Evolutionary conservation across 2,329 filamentous ascomycete genomes (phyloP), one percentile per base, ranked within the genome.

Genomic region (Coniochaeta pulveracea): DNA sequence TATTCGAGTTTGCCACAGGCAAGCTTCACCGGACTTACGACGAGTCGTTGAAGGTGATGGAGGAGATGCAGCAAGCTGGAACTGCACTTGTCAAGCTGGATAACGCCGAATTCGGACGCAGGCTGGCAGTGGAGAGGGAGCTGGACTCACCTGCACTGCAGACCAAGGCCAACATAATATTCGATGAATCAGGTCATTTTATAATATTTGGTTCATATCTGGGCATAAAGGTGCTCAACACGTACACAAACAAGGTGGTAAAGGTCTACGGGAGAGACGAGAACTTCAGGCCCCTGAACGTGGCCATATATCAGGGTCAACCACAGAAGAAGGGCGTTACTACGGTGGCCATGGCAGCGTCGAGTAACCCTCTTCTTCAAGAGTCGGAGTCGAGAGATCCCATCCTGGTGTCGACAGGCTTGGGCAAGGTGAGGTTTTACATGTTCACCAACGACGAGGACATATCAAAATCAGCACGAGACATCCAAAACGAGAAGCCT

Each of bases 301-400:
- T 98, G 10, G 74, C 81, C 12, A 60, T 98, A 5, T 98, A 98
- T 54, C 93, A 98, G 63, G 93, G 91, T 28, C 83, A 89, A 44
- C 91, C 91, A 1, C 84, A 93, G 54, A 93, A 89, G 59, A 96
- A 96, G 56, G 83, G 82, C 10, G 63, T 96, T 11, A 83, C 91
- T 4, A 98, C 93, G 0, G 81, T 96, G 16, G 88, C 88, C 43
- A 98, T 98, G 91, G 93, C 91, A 2, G 91, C 93, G 1, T 93
- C 85, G 21, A 81, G 75, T 46, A 98, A 98, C 52, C 91, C 93
- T 0, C 69, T 98, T 1, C 70, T 98, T 3, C 84, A 91, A 50
- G 88, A 95, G 62, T 85, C 91, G 2, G 89, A 95, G 57, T 75
- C 77, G 14, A 73, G 88, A 40, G 91, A 98, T 51, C 88, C 93